These are phyloP conservation scores for Brassica cretica DNA, from an alignment of 345 rosid genomes.

Conservation along the genomic window DNA sequence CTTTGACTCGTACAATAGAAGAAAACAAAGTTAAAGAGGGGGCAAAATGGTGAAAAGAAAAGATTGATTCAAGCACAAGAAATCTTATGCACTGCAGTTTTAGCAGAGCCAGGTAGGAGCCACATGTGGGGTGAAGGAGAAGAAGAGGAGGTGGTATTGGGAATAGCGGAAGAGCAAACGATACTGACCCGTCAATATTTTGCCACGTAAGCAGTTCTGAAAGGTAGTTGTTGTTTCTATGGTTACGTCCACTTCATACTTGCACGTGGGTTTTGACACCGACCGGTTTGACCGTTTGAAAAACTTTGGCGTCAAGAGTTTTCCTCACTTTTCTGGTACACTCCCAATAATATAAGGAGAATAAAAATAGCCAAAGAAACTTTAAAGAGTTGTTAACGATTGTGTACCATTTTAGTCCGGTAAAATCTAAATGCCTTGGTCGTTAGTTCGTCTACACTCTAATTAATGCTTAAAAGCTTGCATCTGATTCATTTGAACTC, in stretches of 20 bases:
- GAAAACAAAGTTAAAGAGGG: background rate
- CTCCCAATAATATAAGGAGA: background rate
- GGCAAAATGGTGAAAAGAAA: slow-evolving; percentile 29
- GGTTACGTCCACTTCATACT: slow-evolving; percentile 36
- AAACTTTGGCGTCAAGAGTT: slow-evolving; percentile 30
- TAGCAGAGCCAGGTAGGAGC: background rate
- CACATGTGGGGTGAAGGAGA: background rate
- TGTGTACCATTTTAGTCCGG: background rate
- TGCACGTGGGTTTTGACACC: slow-evolving; percentile 41
- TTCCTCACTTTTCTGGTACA: slow-evolving; percentile 17
- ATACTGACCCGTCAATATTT: slow-evolving; percentile 14
- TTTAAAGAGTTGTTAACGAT: background rate
- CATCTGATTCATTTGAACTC: background rate
- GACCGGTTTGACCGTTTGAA: slow-evolving; percentile 31
- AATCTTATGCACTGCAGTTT: slow-evolving; percentile 29
- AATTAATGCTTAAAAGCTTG: background rate
- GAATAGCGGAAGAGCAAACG: slow-evolving; percentile 27
- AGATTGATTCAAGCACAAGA: slow-evolving; percentile 37
- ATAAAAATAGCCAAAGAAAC: background rate
- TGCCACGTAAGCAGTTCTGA: slow-evolving; percentile 25
- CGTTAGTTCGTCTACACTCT: background rate
- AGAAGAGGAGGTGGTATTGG: slow-evolving; percentile 10
- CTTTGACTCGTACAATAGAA: slow-evolving; percentile 25
- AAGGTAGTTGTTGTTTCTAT: slow-evolving; percentile 15
- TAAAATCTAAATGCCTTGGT: background rate